Evolutionary conservation across 257 asterid species (phyloP).

Genomic region (Ilex asprella): DNA sequence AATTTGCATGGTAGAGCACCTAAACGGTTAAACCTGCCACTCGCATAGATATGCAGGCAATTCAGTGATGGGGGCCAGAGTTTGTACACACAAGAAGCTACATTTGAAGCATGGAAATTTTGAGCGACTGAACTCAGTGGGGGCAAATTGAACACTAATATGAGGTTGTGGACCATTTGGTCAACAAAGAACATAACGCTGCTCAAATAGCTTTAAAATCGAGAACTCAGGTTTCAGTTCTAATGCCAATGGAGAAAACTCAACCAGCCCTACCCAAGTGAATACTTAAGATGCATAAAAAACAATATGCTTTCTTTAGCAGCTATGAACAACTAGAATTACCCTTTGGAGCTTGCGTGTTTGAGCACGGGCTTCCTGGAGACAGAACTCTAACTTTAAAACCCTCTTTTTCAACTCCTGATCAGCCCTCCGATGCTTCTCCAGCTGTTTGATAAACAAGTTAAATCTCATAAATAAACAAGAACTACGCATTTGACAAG

Average conservation of each 20-base stretch:
- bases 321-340: conserved; percentile 16
- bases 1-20: no score
- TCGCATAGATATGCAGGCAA: no score
- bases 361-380: conserved; percentile 75
- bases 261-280: background rate
- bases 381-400: conserved; percentile 64
- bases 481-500: background rate
- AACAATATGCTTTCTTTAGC: background rate
- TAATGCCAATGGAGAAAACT: no score
- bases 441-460: conserved; percentile 37
- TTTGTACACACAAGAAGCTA: no score
- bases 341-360: conserved; percentile 86
- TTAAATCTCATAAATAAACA: background rate
- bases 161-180: no score
- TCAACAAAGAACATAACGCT: no score
- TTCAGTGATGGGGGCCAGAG: no score
- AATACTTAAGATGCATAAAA: background rate
- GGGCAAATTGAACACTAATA: no score
- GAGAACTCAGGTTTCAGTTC: background rate
- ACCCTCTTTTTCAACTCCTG: conserved; percentile 79
- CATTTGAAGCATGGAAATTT: no score
- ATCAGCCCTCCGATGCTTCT: conserved; percentile 72
- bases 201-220: no score
- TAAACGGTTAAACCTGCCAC: no score
- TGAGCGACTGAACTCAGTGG: no score